phyloP scores from a whole-genome alignment of 805 yeast species.

The Suhomyces sp. region DNA sequence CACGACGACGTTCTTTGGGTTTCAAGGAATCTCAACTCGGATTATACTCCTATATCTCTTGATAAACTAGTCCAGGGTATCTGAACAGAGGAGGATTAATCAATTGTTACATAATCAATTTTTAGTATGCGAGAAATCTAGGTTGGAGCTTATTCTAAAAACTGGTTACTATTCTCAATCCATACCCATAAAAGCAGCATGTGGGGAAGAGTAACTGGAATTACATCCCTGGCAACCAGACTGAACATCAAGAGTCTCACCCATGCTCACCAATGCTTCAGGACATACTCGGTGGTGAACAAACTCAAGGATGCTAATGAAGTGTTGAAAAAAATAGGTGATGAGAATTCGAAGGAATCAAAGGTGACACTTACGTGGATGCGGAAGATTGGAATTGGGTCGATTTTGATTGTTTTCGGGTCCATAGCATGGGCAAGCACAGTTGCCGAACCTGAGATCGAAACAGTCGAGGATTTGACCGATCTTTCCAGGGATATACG shows the following conservation, averaged over 20 bases:
- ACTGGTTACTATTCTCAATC: too few species aligned
- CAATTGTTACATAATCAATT: too few species aligned
- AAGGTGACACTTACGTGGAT: slow-evolving; percentile 24
- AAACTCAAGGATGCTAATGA: slow-evolving; percentile 22
- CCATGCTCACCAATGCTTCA: not conserved
- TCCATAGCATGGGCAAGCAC: slow-evolving; percentile 30
- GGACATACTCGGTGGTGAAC: slow-evolving; percentile 14
- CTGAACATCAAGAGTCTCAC: not conserved
- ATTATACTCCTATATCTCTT: slow-evolving; percentile 41
- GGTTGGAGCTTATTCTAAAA: too few species aligned
- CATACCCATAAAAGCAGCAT: too few species aligned
- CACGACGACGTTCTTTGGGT: slow-evolving; percentile 68
- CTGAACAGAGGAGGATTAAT: too few species aligned
- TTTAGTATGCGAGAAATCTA: too few species aligned
- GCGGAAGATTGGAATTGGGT: slow-evolving; percentile 25
- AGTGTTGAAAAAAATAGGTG: slow-evolving; percentile 30
- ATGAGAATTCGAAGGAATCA: slow-evolving; percentile 32
- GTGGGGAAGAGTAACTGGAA: too few species aligned
- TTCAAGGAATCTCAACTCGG: slow-evolving; percentile 19
- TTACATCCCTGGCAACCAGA: too few species aligned
- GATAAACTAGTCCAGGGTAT: slow-evolving; percentile 2
- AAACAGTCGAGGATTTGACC: slow-evolving; percentile 5
- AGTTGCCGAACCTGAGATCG: slow-evolving; percentile 8
- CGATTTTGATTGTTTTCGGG: slow-evolving; percentile 26
- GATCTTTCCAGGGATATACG: slow-evolving; percentile 25